Conservation (phyloP, 345 rosid genomes). For the Eucalyptus curtisii region DNA sequence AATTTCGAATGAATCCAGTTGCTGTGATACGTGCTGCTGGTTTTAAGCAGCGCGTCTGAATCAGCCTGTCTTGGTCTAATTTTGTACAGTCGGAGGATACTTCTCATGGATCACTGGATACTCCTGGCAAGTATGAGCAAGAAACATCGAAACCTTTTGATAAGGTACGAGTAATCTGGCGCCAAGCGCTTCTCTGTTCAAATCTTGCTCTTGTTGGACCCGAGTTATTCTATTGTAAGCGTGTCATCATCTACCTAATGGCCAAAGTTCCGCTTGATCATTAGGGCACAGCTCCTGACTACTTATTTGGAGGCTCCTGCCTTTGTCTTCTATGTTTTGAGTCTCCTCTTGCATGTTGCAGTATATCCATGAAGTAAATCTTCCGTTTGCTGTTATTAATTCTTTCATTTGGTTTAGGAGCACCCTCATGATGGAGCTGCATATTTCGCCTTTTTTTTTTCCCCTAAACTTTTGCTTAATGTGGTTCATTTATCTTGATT, state of each 20-base stretch:
- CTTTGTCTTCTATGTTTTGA: background rate
- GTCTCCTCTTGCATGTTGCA: background rate
- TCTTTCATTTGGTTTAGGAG: background rate
- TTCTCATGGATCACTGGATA: slow-evolving; percentile 50
- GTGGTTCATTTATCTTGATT: background rate
- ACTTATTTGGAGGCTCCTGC: background rate
- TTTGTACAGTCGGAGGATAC: slow-evolving; percentile 72
- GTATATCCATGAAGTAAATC: background rate
- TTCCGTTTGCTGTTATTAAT: background rate
- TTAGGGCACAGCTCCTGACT: background rate
- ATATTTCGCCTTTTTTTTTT: background rate
- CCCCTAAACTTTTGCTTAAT: background rate
- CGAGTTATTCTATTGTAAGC: background rate
- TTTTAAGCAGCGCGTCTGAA: background rate
- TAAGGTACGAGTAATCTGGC: slow-evolving; percentile 25
- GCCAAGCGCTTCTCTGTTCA: background rate
- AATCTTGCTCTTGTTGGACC: background rate
- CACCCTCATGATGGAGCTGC: background rate
- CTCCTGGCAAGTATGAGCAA: slow-evolving; percentile 61
- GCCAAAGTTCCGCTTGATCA: background rate
- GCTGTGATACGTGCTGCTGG: background rate
- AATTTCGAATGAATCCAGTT: background rate
- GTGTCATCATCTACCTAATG: background rate
- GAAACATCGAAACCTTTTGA: slow-evolving; percentile 67
- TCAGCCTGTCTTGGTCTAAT: background rate